Conservation (phyloP, 2,329 filamentous ascomycete genomes). For the Pyrenophora tritici-repentis region DNA sequence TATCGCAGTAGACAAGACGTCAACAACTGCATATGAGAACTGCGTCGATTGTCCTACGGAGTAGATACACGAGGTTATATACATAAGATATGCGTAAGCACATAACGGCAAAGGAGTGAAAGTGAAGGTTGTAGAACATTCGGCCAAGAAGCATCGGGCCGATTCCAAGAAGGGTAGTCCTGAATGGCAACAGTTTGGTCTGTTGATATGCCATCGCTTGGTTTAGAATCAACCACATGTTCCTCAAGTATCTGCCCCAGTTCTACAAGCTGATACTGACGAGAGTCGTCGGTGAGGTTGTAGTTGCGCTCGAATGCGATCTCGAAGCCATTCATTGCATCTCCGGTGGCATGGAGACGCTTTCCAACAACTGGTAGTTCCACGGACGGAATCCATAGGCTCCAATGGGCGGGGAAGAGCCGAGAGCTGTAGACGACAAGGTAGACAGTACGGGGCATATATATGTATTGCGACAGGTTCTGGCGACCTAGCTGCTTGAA, state of each 20-base stretch:
- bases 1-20: too few relatives aligned
- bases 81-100: too few relatives aligned
- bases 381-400: conserved; percentile 24
- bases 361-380: conserved; percentile 21
- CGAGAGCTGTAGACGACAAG: conserved; percentile 27
- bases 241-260: conserved; percentile 16
- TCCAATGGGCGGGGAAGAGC: conserved; percentile 35
- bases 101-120: too few relatives aligned
- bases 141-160: too few relatives aligned
- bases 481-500: too few relatives aligned
- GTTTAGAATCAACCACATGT: conserved; percentile 14
- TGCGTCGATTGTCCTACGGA: too few relatives aligned
- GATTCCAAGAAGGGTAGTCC: too few relatives aligned
- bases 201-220: background rate
- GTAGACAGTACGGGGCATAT: conserved; percentile 24
- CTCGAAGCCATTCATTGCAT: conserved; percentile 22
- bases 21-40: too few relatives aligned
- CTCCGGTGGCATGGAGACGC: conserved; percentile 27
- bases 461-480: too few relatives aligned
- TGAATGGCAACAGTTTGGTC: too few relatives aligned
- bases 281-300: conserved; percentile 8
- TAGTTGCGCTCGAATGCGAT: conserved; percentile 27
- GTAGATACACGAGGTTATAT: too few relatives aligned
- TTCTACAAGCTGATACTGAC: conserved; percentile 12
- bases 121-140: too few relatives aligned